Percentiles rank a stretch among this genome's conserved stretches.
These are phyloP conservation scores for Castanea crenata DNA, from an alignment of 306 rosid species.

Conservation along the genomic window DNA sequence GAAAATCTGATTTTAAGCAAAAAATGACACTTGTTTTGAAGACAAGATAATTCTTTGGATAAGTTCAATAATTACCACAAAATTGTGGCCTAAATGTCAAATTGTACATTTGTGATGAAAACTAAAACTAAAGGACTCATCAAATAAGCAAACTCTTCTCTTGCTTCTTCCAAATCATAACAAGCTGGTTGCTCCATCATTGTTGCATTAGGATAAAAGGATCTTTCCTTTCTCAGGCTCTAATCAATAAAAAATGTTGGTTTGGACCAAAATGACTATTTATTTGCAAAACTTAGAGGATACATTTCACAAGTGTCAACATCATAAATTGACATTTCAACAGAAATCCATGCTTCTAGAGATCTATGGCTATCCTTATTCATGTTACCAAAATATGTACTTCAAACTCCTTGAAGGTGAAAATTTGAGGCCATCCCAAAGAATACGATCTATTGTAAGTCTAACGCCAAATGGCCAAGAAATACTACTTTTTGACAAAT, in stretches of 20 bases:
- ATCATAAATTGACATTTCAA: slow-evolving; percentile 38
- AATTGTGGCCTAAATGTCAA: too few species aligned
- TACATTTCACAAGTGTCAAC: slow-evolving; percentile 3
- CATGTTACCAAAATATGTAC: slow-evolving; percentile 36
- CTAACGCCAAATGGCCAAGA: slow-evolving; percentile 47
- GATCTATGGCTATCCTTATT: slow-evolving; percentile 30
- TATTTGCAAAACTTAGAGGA: slow-evolving; percentile 40
- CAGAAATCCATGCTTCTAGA: slow-evolving; percentile 39
- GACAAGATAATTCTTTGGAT: too few species aligned
- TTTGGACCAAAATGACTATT: slow-evolving; percentile 50
- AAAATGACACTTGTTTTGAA: too few species aligned
- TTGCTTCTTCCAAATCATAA: slow-evolving; percentile 5
- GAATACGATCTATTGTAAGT: slow-evolving; percentile 31
- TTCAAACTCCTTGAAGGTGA: slow-evolving; percentile 40
- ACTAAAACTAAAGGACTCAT: slow-evolving; percentile 33
- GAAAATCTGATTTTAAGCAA: too few species aligned
- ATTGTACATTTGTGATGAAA: too few species aligned
- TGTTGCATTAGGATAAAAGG: not conserved
- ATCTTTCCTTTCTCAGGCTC: slow-evolving; percentile 6
- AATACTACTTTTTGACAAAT: not conserved
- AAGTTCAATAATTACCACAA: too few species aligned
- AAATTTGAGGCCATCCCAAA: slow-evolving; percentile 48
- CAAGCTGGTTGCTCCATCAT: slow-evolving; percentile 18
- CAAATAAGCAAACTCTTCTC: slow-evolving; percentile 39
- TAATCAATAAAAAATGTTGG: slow-evolving; percentile 40